Evolutionary conservation across 148 eudicot genomes (phyloP).

Genomic region (Cornus kousa): DNA sequence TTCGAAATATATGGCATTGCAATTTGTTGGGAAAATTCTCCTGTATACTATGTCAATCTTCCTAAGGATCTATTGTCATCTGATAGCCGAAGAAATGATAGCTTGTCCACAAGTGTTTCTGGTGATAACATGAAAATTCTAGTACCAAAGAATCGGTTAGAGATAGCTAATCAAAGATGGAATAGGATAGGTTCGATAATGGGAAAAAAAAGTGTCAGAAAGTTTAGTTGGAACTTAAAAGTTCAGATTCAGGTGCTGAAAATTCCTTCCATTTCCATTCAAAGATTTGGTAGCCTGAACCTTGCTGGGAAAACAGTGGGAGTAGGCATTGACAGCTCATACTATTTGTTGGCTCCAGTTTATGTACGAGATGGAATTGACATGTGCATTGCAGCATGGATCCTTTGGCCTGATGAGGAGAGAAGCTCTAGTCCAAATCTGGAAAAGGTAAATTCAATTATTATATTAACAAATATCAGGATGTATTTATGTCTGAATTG

Average conservation of each 20-base stretch:
- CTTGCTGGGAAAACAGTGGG: slow-evolving; percentile 44
- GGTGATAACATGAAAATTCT: slow-evolving; percentile 28
- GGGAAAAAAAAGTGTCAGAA: slow-evolving; percentile 50
- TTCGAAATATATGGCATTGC: slow-evolving; percentile 88
- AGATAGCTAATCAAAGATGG: slow-evolving; percentile 63
- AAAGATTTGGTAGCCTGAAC: slow-evolving; percentile 55
- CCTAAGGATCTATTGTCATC: slow-evolving; percentile 64
- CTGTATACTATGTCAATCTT: slow-evolving; percentile 80
- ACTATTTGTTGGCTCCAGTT: slow-evolving; percentile 49
- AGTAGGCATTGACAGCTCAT: slow-evolving; percentile 58
- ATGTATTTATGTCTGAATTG: neutral
- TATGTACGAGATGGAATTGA: slow-evolving; percentile 57
- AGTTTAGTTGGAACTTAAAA: slow-evolving; percentile 84
- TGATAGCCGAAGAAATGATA: slow-evolving; percentile 24
- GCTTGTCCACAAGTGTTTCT: slow-evolving; percentile 20
- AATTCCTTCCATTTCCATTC: slow-evolving; percentile 62
- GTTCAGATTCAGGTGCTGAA: slow-evolving; percentile 77
- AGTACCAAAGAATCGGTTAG: slow-evolving; percentile 35
- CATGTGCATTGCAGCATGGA: slow-evolving; percentile 76
- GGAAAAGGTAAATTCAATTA: slow-evolving; percentile 64
- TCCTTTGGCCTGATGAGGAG: slow-evolving; percentile 98
- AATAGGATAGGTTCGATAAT: slow-evolving; percentile 54
- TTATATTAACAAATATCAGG: neutral
- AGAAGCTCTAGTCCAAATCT: slow-evolving; percentile 81
- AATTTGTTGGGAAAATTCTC: slow-evolving; percentile 85